Percentiles rank a stretch among this genome's conserved stretches.
Conservation (phyloP, 2,329 filamentous ascomycete genomes). For the Penicillium verrucosum region DNA sequence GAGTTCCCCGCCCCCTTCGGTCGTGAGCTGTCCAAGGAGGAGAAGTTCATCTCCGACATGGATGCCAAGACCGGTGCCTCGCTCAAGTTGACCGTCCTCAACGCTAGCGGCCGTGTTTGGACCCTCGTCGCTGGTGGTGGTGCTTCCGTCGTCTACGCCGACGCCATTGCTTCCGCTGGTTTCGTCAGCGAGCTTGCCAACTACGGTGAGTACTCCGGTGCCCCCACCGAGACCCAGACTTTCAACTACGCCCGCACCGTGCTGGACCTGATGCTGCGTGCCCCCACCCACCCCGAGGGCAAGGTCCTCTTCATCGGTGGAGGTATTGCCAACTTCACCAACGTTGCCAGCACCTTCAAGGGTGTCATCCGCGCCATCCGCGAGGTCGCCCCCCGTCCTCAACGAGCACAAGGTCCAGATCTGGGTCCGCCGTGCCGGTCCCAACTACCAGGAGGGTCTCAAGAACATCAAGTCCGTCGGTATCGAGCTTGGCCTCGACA, state of each 20-base stretch:
- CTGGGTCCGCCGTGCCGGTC: constrained; percentile 86
- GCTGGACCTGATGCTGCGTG: constrained; percentile 93
- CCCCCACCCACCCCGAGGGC: constrained; percentile 78
- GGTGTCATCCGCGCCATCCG: constrained; percentile 95
- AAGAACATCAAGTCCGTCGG: constrained; percentile 99
- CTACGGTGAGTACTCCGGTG: constrained; percentile 99
- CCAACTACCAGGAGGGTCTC: constrained; percentile 99
- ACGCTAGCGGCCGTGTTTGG: constrained; percentile 89
- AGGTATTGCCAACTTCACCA: constrained; percentile 99
- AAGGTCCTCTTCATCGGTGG: constrained; percentile 99
- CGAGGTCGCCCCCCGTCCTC: constrained; percentile 78
- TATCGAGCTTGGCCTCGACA: constrained; percentile 88
- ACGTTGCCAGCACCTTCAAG: constrained; percentile 99
- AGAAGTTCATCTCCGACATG: constrained; percentile 97
- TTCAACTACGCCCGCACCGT: constrained; percentile 99
- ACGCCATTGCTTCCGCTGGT: constrained; percentile 94
- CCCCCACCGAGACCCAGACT: constrained; percentile 96
- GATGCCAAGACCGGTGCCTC: constrained; percentile 99
- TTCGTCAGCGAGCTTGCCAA: constrained; percentile 97
- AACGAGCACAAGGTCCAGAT: constrained; percentile 97
- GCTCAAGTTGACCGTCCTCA: constrained; percentile 95
- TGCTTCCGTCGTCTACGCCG: constrained; percentile 98
- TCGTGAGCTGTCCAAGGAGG: constrained; percentile 97
- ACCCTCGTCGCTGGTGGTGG: constrained; percentile 98
- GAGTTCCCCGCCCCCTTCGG: constrained; percentile 99